Base-by-base conservation (phyloP, 176 grass and related monocot genomes). In the Sorghum bicolor region DNA sequence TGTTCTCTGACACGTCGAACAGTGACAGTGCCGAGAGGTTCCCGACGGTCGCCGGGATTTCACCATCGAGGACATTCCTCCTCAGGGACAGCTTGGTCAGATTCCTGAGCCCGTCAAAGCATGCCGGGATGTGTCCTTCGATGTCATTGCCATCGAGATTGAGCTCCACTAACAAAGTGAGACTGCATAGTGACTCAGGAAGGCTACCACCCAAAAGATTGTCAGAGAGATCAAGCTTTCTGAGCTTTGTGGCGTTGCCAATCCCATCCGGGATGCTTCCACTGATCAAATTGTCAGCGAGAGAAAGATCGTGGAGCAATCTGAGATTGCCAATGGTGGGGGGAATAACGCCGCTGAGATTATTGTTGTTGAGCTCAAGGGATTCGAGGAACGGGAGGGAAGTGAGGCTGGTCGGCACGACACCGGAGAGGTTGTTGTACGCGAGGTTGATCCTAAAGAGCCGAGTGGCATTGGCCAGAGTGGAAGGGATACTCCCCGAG, bases 1-100 rank as follows among this genome's bases (percentile, higher is more conserved):
- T 85, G 88, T 99, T 96, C 89, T 83, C 86, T 4, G 97, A 96
- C 43, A 99, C 67, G 76, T 99, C 97, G 36, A 99, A 63, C 39
- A 75, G 70, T 10, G 88, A 86, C 32, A 99, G 89, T 61, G 89
- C 76, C 0, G 89, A 82, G 37, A 99, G 86, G 71, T 94, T 96
- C 19, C 97, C 89, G 10, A 90, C 31, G 0, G 86, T 79, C 20
- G 58, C 66, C 15, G 97, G 93, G 76, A 99, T 96, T 60, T 91
- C 71, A 26, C 93, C 97, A 13, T 75, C 47, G 17, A 99, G 83
- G 28, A 70, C 82, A 73, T 95, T 95, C 24, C 67, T 88, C 58
- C 70, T 61, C 19, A 95, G 28, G n/a, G 90, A 92, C 28, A 95
- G 88, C 33, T 86, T 38, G 29, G 87, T 86, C 9, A 95, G 88